Percentiles rank a stretch among this genome's conserved stretches.
phyloP scores from a whole-genome alignment of 2,329 filamentous ascomycete species.

The Purpureocillium lavendulum region DNA sequence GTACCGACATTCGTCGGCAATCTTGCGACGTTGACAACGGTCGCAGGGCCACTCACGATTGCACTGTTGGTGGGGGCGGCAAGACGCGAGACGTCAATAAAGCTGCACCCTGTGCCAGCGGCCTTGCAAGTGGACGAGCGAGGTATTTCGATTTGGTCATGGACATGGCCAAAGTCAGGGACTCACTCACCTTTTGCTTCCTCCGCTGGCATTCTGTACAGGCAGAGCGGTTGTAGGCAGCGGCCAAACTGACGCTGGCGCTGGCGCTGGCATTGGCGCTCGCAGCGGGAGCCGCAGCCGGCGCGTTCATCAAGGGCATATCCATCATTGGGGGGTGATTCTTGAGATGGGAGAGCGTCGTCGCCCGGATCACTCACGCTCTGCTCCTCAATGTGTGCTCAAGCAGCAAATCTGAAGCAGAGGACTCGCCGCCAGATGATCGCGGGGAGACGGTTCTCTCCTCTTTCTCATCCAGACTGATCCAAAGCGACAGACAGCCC shows the following conservation, averaged over 20 bases:
- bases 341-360: too few relatives aligned
- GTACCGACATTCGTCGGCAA: slow-evolving; percentile 19
- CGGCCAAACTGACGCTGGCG: not conserved
- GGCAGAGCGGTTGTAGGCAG: slow-evolving; percentile 21
- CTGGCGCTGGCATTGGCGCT: not conserved
- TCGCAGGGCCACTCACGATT: slow-evolving; percentile 24
- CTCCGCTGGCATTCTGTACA: slow-evolving; percentile 34
- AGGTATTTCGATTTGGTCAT: too few relatives aligned
- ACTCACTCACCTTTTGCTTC: slow-evolving; percentile 28
- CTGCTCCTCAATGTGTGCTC: too few relatives aligned
- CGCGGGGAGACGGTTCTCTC: too few relatives aligned
- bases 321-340: too few relatives aligned
- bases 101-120: not conserved
- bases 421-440: too few relatives aligned
- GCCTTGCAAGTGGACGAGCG: too few relatives aligned
- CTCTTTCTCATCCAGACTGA: too few relatives aligned
- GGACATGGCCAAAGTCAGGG: too few relatives aligned
- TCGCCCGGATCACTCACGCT: too few relatives aligned
- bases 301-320: not conserved
- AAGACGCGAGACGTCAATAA: not conserved
- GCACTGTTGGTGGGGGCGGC: slow-evolving; percentile 12
- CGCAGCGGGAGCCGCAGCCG: not conserved
- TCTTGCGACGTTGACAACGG: slow-evolving; percentile 21
- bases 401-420: too few relatives aligned
- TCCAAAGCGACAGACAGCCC: too few relatives aligned